Conservation (phyloP, 2,329 filamentous ascomycete species). For the Aspergillus bombycis region DNA sequence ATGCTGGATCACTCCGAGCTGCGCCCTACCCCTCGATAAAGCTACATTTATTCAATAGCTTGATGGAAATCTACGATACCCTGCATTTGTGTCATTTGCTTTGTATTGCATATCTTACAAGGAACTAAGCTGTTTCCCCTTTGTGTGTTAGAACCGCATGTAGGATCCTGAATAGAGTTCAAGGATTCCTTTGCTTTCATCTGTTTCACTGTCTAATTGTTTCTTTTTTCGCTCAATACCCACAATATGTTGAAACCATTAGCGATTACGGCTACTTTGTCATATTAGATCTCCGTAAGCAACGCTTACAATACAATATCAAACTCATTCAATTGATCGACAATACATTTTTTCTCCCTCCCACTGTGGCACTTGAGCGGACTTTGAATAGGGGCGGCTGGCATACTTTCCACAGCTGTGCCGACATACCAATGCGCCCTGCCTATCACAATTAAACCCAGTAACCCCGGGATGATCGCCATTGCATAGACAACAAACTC, state of each 20-base stretch:
- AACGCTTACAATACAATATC: constrained; percentile 4
- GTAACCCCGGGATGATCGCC: constrained; percentile 12
- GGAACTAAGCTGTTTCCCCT: not conserved
- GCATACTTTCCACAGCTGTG: not conserved
- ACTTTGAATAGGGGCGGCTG: not conserved
- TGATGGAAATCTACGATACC: constrained; percentile 2
- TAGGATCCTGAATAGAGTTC: constrained; percentile 7
- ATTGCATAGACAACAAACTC: not conserved
- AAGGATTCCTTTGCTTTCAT: not conserved
- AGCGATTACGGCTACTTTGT: constrained; percentile 1
- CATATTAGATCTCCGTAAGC: not conserved
- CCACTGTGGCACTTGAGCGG: not conserved
- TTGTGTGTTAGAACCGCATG: constrained; percentile 2
- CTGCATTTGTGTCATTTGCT: not conserved
- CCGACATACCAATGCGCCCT: constrained; percentile 2
- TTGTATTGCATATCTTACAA: not conserved
- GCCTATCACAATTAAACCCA: constrained; percentile 11
- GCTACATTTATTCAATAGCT: not conserved
- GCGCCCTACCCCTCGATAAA: not conserved
- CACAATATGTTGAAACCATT: constrained; percentile 5
- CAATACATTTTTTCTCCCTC: not conserved
- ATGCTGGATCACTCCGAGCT: not conserved
- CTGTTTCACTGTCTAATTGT: not conserved
- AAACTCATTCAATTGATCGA: constrained; percentile 1
- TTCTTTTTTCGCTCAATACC: constrained; percentile 12